Evolutionary conservation across 768 basidiomycete genomes (phyloP).

Genomic region (Mycena epipterygia): DNA sequence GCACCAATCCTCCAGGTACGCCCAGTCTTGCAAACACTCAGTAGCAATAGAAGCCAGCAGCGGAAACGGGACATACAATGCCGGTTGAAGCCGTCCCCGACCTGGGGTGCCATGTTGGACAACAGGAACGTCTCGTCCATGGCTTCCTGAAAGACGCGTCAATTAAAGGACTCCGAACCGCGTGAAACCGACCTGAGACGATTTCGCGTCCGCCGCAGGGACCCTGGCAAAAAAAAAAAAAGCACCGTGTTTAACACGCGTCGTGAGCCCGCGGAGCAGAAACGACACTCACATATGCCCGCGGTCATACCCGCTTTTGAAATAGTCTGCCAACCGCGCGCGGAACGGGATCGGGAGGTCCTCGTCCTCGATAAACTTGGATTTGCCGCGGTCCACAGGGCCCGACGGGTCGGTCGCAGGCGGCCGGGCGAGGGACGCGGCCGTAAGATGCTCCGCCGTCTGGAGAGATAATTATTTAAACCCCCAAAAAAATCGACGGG

Average conservation of each 20-base stretch:
- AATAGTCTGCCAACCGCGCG: slow-evolving; percentile 90
- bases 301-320: slow-evolving; percentile 93
- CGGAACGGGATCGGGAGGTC: slow-evolving; percentile 83
- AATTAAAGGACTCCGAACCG: not conserved
- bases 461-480: slow-evolving; percentile 45
- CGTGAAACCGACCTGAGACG: slow-evolving; percentile 72
- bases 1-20: slow-evolving; percentile 97
- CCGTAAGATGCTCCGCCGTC: slow-evolving; percentile 97
- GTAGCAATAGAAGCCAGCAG: not conserved
- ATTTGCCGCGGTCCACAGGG: slow-evolving; percentile 78
- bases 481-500: not conserved
- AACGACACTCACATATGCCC: slow-evolving; percentile 96
- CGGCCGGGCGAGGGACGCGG: slow-evolving; percentile 72
- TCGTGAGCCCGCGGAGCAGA: not conserved
- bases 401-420: slow-evolving; percentile 48
- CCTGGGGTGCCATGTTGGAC: slow-evolving; percentile 98
- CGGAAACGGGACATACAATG: slow-evolving; percentile 75
- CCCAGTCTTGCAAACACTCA: slow-evolving; percentile 79
- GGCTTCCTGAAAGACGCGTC: slow-evolving; percentile 66
- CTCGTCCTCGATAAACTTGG: slow-evolving; percentile 87
- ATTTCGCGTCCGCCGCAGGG: slow-evolving; percentile 95
- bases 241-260: not conserved
- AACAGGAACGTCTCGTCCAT: slow-evolving; percentile 98
- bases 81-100: slow-evolving; percentile 96
- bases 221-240: slow-evolving; percentile 67